Evolutionary conservation across 2,329 filamentous ascomycete genomes (phyloP), one percentile per base, ranked within the genome.

Genomic region (Colletotrichum paranaense): DNA sequence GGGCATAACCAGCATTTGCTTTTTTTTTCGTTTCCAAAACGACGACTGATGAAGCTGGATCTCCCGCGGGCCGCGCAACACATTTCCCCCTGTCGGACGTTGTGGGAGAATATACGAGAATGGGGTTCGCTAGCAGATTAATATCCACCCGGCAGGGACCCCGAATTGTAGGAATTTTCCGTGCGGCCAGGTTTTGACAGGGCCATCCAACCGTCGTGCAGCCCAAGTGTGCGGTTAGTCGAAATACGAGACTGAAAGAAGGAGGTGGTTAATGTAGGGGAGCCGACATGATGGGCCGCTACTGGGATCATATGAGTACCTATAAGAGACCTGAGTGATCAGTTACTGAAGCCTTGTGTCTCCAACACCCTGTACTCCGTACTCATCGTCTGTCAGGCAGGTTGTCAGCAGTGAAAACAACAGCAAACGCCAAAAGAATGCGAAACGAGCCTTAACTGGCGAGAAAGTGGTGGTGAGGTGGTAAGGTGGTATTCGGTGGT

Each of bases 121-220:
- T 70, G 55, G 55, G 56, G 26, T 57, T 70, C 55, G 67, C 56
- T 70, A 73, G 49, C 60, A 70, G 46, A 60, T 70, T 62, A 35
- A 70, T 56, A 52, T 38, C 60, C 70, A 70, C 70, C 26, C 16
- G 22, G 46, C 55, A 73, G 70, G 67, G 70, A 70, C 66, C 70
- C 70, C 56, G 46, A 57, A 60, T 42, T 49, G 60, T 60, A 64
- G 59, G 69, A 65, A 56, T 73, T 60, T 73, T 62, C 67, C 55
- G 67, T 62, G 22, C 28, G 55, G 56, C 58, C 55, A 60, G 60
- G 64, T 35, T 52, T 52, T 55, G 35, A 62, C 57, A 67, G 57
- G 65, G 14, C 24, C 58, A 28, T 38, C 16, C 42, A 26, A 22
- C 53, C 26, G 53, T 35, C 30, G 32, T 68, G 69, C 57, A 68